These are phyloP conservation scores for Colletotrichum eremochloae DNA, from an alignment of 2,329 filamentous ascomycete species.

Conservation along the genomic window DNA sequence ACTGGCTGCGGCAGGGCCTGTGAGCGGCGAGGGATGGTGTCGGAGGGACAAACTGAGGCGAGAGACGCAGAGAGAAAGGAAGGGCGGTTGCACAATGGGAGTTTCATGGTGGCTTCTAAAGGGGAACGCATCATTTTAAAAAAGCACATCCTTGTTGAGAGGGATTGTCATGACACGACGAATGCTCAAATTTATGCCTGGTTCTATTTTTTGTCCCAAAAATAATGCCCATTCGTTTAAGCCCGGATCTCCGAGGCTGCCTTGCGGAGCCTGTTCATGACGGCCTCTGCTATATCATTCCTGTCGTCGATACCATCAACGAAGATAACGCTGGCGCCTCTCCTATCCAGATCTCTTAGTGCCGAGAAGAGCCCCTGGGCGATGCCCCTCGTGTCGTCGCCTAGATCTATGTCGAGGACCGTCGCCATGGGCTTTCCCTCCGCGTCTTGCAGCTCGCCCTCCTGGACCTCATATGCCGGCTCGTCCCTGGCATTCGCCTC, in stretches of 20 bases:
- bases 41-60: constrained; percentile 2
- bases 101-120: constrained; percentile 42
- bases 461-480: constrained; percentile 56
- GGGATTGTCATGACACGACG: constrained; percentile 41
- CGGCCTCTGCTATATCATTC: constrained; percentile 85
- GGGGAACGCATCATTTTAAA: constrained; percentile 41
- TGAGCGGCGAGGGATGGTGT: constrained; percentile 54
- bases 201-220: constrained; percentile 29
- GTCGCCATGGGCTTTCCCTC: constrained; percentile 53
- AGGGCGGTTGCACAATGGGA: constrained; percentile 32
- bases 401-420: constrained; percentile 80
- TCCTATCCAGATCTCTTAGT: constrained; percentile 84
- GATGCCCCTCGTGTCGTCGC: constrained; percentile 77
- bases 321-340: constrained; percentile 84
- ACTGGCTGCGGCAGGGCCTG: constrained; percentile 88
- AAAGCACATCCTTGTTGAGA: constrained; percentile 35
- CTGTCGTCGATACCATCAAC: constrained; percentile 89
- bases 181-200: constrained; percentile 43
- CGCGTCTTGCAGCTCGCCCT: constrained; percentile 55
- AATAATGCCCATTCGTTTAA: constrained; percentile 52
- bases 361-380: constrained; percentile 91
- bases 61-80: constrained; percentile 14
- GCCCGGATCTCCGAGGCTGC: constrained; percentile 74
- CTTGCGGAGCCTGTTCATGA: constrained; percentile 87
- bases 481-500: constrained; percentile 46